Evolutionary conservation across 345 rosid species (phyloP).

Genomic region (Arabidopsis suecica): DNA sequence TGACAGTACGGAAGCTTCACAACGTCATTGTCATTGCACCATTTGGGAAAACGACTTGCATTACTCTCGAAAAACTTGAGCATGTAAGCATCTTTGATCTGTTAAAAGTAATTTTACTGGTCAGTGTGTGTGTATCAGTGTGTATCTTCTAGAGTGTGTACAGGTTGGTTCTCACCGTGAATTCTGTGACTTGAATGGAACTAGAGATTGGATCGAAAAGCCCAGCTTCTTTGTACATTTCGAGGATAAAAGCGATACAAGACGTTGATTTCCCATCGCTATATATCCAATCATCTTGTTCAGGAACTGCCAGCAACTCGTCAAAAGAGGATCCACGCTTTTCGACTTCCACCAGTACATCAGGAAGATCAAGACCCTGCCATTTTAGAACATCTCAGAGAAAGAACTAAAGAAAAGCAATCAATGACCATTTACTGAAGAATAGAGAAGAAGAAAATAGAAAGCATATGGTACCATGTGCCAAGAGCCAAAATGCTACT

Average conservation of each 20-base stretch:
- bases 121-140: not conserved
- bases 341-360: slow-evolving; percentile 79
- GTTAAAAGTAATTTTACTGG: slow-evolving; percentile 24
- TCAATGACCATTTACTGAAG: not conserved
- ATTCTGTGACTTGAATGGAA: slow-evolving; percentile 90
- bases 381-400: slow-evolving; percentile 13
- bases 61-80: slow-evolving; percentile 76
- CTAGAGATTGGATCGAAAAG: slow-evolving; percentile 69
- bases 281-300: slow-evolving; percentile 92
- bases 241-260: slow-evolving; percentile 89
- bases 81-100: slow-evolving; percentile 90
- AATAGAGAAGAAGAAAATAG: not conserved
- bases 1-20: slow-evolving; percentile 91
- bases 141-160: slow-evolving; percentile 20
- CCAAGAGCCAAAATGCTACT: slow-evolving; percentile 8
- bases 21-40: slow-evolving; percentile 90
- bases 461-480: slow-evolving; percentile 12
- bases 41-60: slow-evolving; percentile 80
- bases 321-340: slow-evolving; percentile 89
- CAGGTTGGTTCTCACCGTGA: slow-evolving; percentile 67
- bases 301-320: slow-evolving; percentile 89
- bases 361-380: slow-evolving; percentile 88
- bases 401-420: slow-evolving; percentile 19
- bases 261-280: slow-evolving; percentile 94
- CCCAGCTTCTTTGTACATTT: slow-evolving; percentile 97